Base-by-base conservation (phyloP, 1,139 yeast genomes). In the Hyphopichia wangnamkhiaoensis region DNA sequence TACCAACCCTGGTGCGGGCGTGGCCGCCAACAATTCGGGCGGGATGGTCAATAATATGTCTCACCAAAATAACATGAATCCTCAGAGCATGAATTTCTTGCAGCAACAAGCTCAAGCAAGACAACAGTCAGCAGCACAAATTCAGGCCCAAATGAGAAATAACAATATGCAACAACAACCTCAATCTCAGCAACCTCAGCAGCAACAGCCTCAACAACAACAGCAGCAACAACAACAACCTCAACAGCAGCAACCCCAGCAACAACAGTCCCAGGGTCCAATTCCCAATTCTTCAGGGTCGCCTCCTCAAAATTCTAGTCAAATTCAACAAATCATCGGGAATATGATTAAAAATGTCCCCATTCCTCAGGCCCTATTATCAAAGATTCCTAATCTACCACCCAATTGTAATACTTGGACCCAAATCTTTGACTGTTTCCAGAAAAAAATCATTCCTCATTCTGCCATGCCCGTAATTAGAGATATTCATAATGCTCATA, bases 401-500 rank as follows among this genome's bases (percentile, higher is more conserved):
- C 82, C 84, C n/a, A 85, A 82, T 38, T 83, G 83, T 29, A 82
- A 78, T 47, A 87, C 95, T 4, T 89, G 96, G 96, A 77, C 80
- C 31, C 91, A 84, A 57, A 80, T 90, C 20, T 82, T 85, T 56
- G 88, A 84, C 38, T 74, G 85, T 49, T 72, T 85, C 37, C 78
- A 76, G 43, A 76, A 79, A 47, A 81, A 78, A 41, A 68, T 77
- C 38, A 65, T 85, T 23, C 79, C 85, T 1, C 72, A 73, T 4
- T 71, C 77, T 16, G 74, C 76, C 17, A 62, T 82, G 63, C 75
- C 76, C 5, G 59, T 74, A 26, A 76, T 84, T 41, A 79, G 77
- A 52, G 83, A 79, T 40, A 79, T 82, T 7, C 84, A 84, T 53
- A 68, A 72, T 31, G 68, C 82, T 34, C 90, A 84, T 58, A 61